Evolutionary conservation across 345 rosid species (phyloP), one percentile per base, ranked within the genome.

Genomic region (Diplotaxis tenuifolia): DNA sequence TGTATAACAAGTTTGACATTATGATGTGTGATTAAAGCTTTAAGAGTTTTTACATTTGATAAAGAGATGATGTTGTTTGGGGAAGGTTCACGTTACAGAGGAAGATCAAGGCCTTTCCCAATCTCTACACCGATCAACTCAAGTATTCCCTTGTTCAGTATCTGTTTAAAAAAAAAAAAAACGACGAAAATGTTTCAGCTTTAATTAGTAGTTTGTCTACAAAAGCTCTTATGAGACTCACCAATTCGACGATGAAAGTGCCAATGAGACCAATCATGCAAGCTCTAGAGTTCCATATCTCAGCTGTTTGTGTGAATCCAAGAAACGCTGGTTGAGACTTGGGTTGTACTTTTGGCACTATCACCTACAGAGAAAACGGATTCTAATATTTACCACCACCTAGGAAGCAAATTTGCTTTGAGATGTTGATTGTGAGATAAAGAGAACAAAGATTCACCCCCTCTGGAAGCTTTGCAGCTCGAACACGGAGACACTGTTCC

Each of bases 221-320:
- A 54, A 22, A 7, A 21, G 2, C 5, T 0, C 0, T 7, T 8
- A 4, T 19, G 40, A 42, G n/a, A 18, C 83, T 68, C 38, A 93
- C 97, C 83, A 90, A 68, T 78, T 93, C 97, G 7, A 86, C 85
- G 10, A 93, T 82, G 81, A 89, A 93, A 66, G 64, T 71, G 8
- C 92, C 94, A 11, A 90, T 75, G 70, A 93, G 82, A 49, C 98
- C 97, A 74, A 90, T 87, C 96, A 93, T 93, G 70, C 97, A 90
- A 71, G 96, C 97, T 79, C 96, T 85, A 14, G 98, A 93, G 76
- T 93, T 93, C 97, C 97, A 90, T 74, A 77, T 78, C 78, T 91
- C 92, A 31, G 94, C 98, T 3, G 94, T 86, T 68, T 65, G 79
- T n/a, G 96, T 93, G 65, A 90, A 90, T 15, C 96, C 98, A 2